A percentile compares a stretch with the other conserved stretches of the same genome.
Conservation (phyloP, 331 rosid genomes). For the Pyrus hybrid region DNA sequence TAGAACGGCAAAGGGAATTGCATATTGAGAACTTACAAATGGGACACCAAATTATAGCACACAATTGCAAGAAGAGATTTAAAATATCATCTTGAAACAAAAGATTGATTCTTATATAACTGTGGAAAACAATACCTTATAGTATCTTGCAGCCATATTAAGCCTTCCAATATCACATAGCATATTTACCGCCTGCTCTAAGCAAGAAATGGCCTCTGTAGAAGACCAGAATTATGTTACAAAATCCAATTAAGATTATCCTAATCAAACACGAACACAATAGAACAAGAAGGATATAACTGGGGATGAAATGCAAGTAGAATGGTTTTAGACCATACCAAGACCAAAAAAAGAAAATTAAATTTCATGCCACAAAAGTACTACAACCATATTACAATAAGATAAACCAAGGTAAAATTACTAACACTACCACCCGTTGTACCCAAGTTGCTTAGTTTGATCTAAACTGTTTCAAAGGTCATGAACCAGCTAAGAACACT, state of each 20-base stretch:
- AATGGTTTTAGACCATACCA: neutral
- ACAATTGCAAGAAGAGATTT: neutral
- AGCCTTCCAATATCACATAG: slow-evolving; percentile 97
- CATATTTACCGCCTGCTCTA: slow-evolving; percentile 65
- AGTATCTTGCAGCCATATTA: slow-evolving; percentile 91
- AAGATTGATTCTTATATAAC: neutral
- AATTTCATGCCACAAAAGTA: neutral
- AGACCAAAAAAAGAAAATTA: too few species aligned
- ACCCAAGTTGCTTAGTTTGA: neutral
- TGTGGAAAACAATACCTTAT: slow-evolving; percentile 45
- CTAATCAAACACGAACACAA: neutral
- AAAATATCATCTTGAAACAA: neutral
- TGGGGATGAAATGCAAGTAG: neutral
- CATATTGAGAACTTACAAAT: neutral
- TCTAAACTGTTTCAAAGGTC: neutral
- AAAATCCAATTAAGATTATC: neutral
- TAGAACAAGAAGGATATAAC: neutral
- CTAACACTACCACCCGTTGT: neutral
- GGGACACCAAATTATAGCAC: neutral
- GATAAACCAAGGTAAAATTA: neutral
- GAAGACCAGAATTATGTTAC: neutral
- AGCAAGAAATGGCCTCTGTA: slow-evolving; percentile 80
- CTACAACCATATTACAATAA: neutral
- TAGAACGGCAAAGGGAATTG: neutral
- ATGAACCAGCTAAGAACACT: too few species aligned